Conservation (phyloP, 1,139 yeast species). For the Pneumocystis canis region DNA sequence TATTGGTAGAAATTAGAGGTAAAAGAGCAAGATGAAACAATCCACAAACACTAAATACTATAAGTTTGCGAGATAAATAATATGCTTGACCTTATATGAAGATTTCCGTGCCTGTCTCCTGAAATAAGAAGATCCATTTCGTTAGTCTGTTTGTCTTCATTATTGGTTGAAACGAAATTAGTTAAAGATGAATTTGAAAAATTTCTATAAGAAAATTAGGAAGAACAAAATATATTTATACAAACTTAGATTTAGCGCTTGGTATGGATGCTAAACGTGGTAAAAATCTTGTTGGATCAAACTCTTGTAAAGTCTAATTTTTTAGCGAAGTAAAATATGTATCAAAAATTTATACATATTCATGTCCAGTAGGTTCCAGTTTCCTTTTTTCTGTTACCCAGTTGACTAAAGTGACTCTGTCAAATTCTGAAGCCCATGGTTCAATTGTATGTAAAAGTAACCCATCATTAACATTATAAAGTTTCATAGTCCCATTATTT, state of each 20-base stretch:
- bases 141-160: not conserved
- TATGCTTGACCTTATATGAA: not conserved
- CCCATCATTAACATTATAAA: slow-evolving; percentile 17
- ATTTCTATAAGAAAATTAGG: not conserved
- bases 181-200: slow-evolving; percentile 1
- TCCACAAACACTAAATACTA: not conserved
- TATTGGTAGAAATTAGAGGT: not conserved
- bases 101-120: not conserved
- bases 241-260: not conserved
- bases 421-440: not conserved
- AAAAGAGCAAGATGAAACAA: slow-evolving; percentile 1
- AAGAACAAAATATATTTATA: not conserved
- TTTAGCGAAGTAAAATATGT: not conserved
- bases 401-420: not conserved
- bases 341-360: not conserved
- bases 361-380: not conserved
- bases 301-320: not conserved
- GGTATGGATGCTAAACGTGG: not conserved
- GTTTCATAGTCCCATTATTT: slow-evolving; percentile 11
- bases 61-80: not conserved
- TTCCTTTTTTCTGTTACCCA: not conserved
- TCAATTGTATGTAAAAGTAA: slow-evolving; percentile 10
- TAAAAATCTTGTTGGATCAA: not conserved
- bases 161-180: not conserved
- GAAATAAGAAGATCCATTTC: slow-evolving; percentile 1